Conservation (phyloP, 2,329 filamentous ascomycete genomes). For the Sphaerulina populicola region DNA sequence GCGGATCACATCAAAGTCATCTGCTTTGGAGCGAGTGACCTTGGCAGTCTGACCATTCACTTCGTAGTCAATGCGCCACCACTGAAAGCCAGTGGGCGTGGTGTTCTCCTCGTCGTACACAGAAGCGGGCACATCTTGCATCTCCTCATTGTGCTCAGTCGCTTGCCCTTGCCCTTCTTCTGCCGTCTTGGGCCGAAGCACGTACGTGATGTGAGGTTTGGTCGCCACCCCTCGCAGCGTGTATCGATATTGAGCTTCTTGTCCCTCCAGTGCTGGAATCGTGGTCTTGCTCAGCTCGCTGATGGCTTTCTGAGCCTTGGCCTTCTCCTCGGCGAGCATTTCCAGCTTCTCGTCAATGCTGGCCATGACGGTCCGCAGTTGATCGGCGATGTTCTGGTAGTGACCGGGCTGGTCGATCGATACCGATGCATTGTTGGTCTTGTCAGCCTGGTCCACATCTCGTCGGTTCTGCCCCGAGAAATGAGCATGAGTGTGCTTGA, state of each 20-base stretch:
- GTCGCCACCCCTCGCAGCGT: constrained; percentile 52
- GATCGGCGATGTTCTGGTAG: constrained; percentile 26
- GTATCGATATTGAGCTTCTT: constrained; percentile 42
- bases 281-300: constrained; percentile 24
- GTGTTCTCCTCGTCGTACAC: constrained; percentile 29
- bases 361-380: constrained; percentile 31
- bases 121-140: not conserved
- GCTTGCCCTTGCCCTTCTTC: not conserved
- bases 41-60: constrained; percentile 35
- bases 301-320: constrained; percentile 27
- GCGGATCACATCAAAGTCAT: constrained; percentile 47
- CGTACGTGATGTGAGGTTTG: constrained; percentile 49
- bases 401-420: constrained; percentile 17
- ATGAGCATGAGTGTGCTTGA: constrained; percentile 30
- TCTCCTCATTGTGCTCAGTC: constrained; percentile 1
- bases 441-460: constrained; percentile 20
- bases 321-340: constrained; percentile 26
- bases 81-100: constrained; percentile 38
- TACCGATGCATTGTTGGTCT: constrained; percentile 17
- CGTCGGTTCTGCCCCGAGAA: constrained; percentile 27
- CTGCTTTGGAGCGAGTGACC: constrained; percentile 26
- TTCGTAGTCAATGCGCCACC: constrained; percentile 50
- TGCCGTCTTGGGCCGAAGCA: constrained; percentile 38
- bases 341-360: constrained; percentile 30
- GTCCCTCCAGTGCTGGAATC: constrained; percentile 16